Evolutionary conservation across 2,329 filamentous ascomycete genomes (phyloP), one percentile per base, ranked within the genome.

Genomic region (Lasiodiplodia hormozganensis): DNA sequence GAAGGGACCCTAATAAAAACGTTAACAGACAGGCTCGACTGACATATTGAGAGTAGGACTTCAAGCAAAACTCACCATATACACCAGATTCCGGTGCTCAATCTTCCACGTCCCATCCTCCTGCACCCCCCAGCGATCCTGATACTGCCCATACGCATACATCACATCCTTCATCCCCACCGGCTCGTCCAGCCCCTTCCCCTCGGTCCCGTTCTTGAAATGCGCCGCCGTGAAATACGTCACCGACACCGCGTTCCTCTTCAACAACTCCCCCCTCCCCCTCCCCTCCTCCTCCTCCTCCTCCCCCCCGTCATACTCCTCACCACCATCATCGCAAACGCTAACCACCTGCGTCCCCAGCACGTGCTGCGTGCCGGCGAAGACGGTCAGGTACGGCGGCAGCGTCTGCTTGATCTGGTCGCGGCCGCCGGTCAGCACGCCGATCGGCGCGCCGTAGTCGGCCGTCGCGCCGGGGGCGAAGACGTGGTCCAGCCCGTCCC

Each of bases 331-430:
- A 21, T 12, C n/a, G 25, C 58, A 62, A 2, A 62, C 10, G 2
- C 34, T 40, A 3, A 62, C 58, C 25, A 34, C 8, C 58, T 34
- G 25, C 16, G 58, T 62, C 16, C 58, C 58, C 3, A 62, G 8
- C 16, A 62, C 14, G 40, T 62, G 58, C 40, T 62, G 58, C 25
- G 58, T 62, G 14, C 3, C 40, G 4, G 18, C 25, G 2, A 12
- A 62, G 10, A 62, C 47, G 16, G 58, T 62, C 58, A 62, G n/a
- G 25, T 34, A 36, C 40, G 58, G 58, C 58, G 58, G 58, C 58
- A 62, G 40, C 18, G 58, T 51, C 3, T 2, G 16, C 25, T 31
- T 16, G 58, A 62, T 62, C 38, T 16, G 4, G 8, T 25, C 40
- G 23, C 47, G 58, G 1, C 58, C 58, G 18, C 28, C 28, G 5